phyloP scores from a whole-genome alignment of 495 filamentous ascomycete genomes.

The Hyphodiscus hymeniophilus region DNA sequence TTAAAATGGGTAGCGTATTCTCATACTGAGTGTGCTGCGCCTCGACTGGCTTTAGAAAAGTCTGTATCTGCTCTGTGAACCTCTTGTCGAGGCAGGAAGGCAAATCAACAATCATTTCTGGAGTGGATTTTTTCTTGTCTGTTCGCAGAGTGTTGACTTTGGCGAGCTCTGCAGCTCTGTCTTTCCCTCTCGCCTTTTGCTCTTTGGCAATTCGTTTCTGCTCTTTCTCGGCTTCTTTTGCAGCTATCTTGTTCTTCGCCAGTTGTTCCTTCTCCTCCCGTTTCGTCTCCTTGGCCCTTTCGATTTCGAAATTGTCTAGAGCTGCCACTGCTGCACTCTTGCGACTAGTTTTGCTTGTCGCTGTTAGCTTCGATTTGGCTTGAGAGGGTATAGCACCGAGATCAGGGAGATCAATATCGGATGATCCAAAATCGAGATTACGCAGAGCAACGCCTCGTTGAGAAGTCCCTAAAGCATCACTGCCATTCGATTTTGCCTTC shows the following conservation, averaged over 20 bases:
- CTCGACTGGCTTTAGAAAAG: conserved; percentile 49
- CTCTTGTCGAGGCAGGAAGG: conserved; percentile 41
- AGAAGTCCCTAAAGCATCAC: not conserved
- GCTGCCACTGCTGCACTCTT: conserved; percentile 4
- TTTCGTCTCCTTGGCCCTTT: conserved; percentile 27
- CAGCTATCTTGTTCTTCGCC: conserved; percentile 15
- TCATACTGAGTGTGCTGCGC: conserved; percentile 37
- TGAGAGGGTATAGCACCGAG: conserved; percentile 2
- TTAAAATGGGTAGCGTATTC: conserved; percentile 48
- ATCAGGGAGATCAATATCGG: conserved; percentile 17
- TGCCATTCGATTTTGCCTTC: not conserved
- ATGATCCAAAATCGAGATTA: conserved; percentile 7
- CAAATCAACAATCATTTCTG: conserved; percentile 82
- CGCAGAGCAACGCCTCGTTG: conserved; percentile 5
- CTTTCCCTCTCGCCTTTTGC: conserved; percentile 52
- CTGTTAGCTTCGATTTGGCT: conserved; percentile 8
- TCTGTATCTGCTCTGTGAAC: conserved; percentile 39
- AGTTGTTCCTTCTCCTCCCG: conserved; percentile 29
- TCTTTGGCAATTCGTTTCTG: conserved; percentile 38
- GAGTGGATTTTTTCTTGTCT: conserved; percentile 66
- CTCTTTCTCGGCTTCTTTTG: conserved; percentile 48
- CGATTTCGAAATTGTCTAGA: conserved; percentile 30
- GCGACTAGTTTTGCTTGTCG: not conserved
- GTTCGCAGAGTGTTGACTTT: conserved; percentile 69
- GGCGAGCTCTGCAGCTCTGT: conserved; percentile 56